Conservation (phyloP, 2,329 filamentous ascomycete species). For the Botrytis fragariae region DNA sequence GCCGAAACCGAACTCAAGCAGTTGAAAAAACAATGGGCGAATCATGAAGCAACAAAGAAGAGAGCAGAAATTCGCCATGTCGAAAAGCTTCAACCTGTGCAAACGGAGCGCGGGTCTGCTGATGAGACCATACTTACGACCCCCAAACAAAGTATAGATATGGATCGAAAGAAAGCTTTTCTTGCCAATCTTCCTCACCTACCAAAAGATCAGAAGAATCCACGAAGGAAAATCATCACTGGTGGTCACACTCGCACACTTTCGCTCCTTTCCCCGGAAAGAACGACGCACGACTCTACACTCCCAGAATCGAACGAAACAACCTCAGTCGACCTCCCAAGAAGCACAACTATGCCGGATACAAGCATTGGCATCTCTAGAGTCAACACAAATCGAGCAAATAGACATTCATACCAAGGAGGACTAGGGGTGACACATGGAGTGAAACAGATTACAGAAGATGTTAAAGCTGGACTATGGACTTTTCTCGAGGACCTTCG, state of each 20-base stretch:
- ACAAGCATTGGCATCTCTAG: slow-evolving; percentile 34
- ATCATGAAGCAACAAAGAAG: slow-evolving; percentile 74
- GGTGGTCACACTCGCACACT: slow-evolving; percentile 64
- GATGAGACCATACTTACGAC: slow-evolving; percentile 31
- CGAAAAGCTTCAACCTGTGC: slow-evolving; percentile 58
- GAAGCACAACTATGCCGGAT: slow-evolving; percentile 36
- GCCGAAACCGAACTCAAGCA: slow-evolving; percentile 74
- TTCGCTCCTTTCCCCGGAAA: slow-evolving; percentile 72
- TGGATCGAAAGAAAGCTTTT: slow-evolving; percentile 71
- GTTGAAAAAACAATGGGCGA: slow-evolving; percentile 81
- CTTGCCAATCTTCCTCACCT: slow-evolving; percentile 47
- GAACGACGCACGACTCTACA: slow-evolving; percentile 31
- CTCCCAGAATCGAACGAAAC: slow-evolving; percentile 40
- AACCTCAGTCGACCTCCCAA: slow-evolving; percentile 31
- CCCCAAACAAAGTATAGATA: slow-evolving; percentile 50
- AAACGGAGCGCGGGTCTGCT: slow-evolving; percentile 31
- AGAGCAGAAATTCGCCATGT: slow-evolving; percentile 60
- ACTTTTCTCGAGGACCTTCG: slow-evolving; percentile 94
- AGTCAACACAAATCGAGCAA: slow-evolving; percentile 30
- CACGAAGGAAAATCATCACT: slow-evolving; percentile 63
- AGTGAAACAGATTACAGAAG: slow-evolving; percentile 51
- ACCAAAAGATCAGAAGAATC: slow-evolving; percentile 36
- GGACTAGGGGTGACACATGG: slow-evolving; percentile 31
- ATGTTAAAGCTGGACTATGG: slow-evolving; percentile 85
- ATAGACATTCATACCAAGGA: slow-evolving; percentile 38